Base-by-base conservation (phyloP, 1,284 basidiomycete species). In the Apiotrichum sp. region DNA sequence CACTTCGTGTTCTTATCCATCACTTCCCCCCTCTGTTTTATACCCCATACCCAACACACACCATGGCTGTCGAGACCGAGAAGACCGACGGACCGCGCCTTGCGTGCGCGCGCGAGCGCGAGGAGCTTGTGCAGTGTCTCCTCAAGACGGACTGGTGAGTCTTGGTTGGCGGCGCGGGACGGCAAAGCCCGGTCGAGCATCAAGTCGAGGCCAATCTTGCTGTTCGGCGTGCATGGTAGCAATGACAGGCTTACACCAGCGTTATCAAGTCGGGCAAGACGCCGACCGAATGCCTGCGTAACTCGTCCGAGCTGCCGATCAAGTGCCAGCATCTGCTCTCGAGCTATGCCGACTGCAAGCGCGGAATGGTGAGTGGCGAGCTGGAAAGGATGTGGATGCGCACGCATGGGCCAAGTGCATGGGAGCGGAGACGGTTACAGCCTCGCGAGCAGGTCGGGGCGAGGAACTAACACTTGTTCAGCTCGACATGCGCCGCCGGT, bases 401-500 rank as follows among this genome's bases (percentile, higher is more conserved):
- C 16, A 41, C 36, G 29, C 29, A 29, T 29, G 29, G 29, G 29
- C 29, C 29, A 29, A 29, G 29, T 29, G 3, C 29, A 29, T 29
- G 29, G 29, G 29, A 29, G 29, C 29, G 29, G 3, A 29, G 29
- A 29, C 29, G 3, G 3, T 29, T 29, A 29, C 29, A 29, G 29
- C 29, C 29, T 29, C 29, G 29, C 29, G 29, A 29, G 29, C 29
- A 29, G 29, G 29, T 29, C 29, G 29, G 29, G 3, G 29, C 29
- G 29, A 29, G 29, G 2, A 29, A 29, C 29, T 29, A 31, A 14
- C n/a, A 9, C 7, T 10, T 13, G 29, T 16, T 44, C 57, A 76
- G 75, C 71, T 76, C 55, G 75, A 76, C 55, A 75, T 75, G 71
- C 63, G 73, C 33, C 63, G 73, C 46, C 65, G 75, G 14, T 75